A percentile compares a stretch with the other conserved stretches of the same genome.
Conservation (phyloP, 768 basidiomycete genomes). For the Harrya chromipes region DNA sequence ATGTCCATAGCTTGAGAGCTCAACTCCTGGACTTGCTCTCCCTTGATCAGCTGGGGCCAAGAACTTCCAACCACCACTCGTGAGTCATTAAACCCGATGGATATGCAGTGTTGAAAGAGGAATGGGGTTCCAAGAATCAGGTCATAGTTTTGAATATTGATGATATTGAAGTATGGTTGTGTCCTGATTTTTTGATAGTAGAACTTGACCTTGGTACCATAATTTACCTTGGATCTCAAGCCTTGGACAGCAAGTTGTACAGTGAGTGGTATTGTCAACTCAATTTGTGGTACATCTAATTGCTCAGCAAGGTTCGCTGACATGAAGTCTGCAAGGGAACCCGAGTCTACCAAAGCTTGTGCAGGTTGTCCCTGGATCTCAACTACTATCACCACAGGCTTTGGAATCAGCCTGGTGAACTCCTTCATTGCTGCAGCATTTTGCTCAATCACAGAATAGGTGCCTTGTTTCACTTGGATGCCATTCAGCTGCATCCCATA, state of each 20-base stretch:
- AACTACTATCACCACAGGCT: constrained; percentile 10
- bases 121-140: constrained; percentile 39
- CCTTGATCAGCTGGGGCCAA: constrained; percentile 13
- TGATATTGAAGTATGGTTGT: constrained; percentile 33
- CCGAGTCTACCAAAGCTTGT: constrained; percentile 20
- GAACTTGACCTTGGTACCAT: constrained; percentile 8
- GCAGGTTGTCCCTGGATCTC: constrained; percentile 18
- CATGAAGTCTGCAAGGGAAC: constrained; percentile 31
- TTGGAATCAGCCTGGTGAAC: not conserved
- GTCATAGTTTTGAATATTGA: constrained; percentile 38
- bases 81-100: constrained; percentile 27
- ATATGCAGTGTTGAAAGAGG: constrained; percentile 31
- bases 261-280: constrained; percentile 24
- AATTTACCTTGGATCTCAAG: constrained; percentile 26
- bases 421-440: no score
- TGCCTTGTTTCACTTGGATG: no score
- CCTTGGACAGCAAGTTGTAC: constrained; percentile 32
- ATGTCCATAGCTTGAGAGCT: not conserved
- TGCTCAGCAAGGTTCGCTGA: constrained; percentile 30
- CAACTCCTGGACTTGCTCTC: not conserved
- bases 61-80: constrained; percentile 12
- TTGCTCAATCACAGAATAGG: no score
- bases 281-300: constrained; percentile 6
- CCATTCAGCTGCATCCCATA: no score
- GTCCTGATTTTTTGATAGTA: constrained; percentile 16